A percentile compares a stretch with the other conserved stretches of the same genome.
Evolutionary conservation across 2,329 filamentous ascomycete genomes (phyloP).

Genomic region (Aspergillus candidus): DNA sequence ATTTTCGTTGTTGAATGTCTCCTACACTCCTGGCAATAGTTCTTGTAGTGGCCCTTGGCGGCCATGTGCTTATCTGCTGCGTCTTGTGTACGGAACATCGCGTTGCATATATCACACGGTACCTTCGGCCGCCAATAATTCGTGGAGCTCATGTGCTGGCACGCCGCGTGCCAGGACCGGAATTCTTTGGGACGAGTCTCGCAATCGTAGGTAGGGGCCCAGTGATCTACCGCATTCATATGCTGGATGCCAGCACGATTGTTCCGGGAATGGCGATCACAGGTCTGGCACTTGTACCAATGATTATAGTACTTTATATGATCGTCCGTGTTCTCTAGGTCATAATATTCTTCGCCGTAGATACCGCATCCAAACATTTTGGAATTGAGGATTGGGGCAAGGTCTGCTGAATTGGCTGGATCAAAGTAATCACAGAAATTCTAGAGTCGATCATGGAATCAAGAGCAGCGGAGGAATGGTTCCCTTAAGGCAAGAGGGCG

Average conservation of each 20-base stretch:
- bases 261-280: conserved; percentile 11
- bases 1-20: conserved; percentile 28
- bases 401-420: too few relatives aligned
- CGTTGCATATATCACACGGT: conserved; percentile 25
- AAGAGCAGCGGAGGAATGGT: too few relatives aligned
- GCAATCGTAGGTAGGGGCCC: conserved; percentile 17
- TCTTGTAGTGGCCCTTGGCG: conserved; percentile 18
- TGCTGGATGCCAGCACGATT: conserved; percentile 13
- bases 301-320: conserved; percentile 20
- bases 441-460: too few relatives aligned
- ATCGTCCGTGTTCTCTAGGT: conserved; percentile 3
- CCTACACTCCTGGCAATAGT: conserved; percentile 28
- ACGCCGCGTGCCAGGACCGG: conserved; percentile 14
- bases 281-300: conserved; percentile 23
- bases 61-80: conserved; percentile 24
- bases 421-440: too few relatives aligned
- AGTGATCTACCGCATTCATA: conserved; percentile 11
- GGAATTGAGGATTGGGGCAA: too few relatives aligned
- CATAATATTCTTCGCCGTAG: conserved; percentile 11
- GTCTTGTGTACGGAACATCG: conserved; percentile 12
- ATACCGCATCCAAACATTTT: conserved; percentile 11
- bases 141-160: conserved; percentile 28
- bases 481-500: too few relatives aligned
- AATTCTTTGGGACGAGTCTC: conserved; percentile 25
- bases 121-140: conserved; percentile 21